phyloP scores from a whole-genome alignment of 75 land plant species.

The Pinus taeda region DNA sequence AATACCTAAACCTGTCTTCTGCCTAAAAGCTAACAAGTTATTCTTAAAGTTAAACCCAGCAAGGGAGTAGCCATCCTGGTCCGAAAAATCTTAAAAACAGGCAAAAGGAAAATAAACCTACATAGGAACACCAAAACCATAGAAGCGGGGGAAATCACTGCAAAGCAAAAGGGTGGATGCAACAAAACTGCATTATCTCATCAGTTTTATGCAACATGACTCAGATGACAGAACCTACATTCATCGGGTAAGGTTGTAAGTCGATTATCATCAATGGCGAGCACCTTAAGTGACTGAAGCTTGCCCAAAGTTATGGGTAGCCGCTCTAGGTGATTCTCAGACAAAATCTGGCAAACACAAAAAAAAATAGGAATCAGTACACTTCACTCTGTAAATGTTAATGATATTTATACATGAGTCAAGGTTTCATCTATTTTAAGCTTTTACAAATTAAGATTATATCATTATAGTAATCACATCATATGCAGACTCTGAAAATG shows the following conservation, averaged over 20 bases:
- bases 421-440: not conserved
- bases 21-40: not conserved
- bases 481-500: not conserved
- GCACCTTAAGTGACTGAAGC: constrained; percentile 73
- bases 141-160: not conserved
- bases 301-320: constrained; percentile 79
- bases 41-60: not conserved
- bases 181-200: constrained; percentile 8
- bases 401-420: not conserved
- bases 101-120: constrained; percentile 6
- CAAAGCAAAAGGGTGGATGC: not conserved
- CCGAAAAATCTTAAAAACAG: not conserved
- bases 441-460: not conserved
- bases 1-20: not conserved
- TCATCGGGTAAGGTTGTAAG: constrained; percentile 85
- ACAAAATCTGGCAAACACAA: constrained; percentile 53
- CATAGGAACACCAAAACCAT: not conserved
- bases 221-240: constrained; percentile 42
- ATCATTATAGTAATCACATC: not conserved
- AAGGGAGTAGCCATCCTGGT: not conserved
- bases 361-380: not conserved
- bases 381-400: not conserved
- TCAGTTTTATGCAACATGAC: not conserved
- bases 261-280: constrained; percentile 76
- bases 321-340: constrained; percentile 62